Conservation (phyloP, 2,329 filamentous ascomycete species). For the Colletotrichum kahawae region DNA sequence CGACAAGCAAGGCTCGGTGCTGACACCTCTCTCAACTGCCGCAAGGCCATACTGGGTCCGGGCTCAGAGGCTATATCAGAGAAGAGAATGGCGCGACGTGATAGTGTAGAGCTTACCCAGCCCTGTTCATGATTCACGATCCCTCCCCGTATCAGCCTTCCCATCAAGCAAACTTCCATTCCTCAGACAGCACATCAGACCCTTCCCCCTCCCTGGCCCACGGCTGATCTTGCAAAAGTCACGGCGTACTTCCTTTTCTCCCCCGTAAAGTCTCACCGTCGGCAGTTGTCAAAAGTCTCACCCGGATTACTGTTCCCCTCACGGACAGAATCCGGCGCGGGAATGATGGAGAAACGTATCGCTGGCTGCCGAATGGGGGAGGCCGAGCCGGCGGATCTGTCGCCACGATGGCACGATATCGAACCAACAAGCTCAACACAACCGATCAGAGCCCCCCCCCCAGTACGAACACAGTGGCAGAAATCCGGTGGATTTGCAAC, state of each 20-base stretch:
- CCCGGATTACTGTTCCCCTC: neutral
- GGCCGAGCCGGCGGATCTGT: neutral
- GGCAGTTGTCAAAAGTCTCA: neutral
- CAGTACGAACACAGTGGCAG: neutral
- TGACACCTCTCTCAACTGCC: neutral
- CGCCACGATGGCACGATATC: neutral
- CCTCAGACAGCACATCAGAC: neutral
- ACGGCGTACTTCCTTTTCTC: neutral
- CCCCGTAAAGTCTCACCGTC: neutral
- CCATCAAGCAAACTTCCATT: neutral
- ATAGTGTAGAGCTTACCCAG: neutral
- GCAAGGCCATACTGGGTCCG: neutral
- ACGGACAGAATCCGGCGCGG: neutral
- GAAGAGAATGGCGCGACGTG: neutral
- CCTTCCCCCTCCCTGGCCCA: neutral
- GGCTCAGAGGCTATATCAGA: neutral
- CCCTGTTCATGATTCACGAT: neutral
- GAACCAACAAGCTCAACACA: neutral
- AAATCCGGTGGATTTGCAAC: neutral
- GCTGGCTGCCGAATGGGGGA: neutral
- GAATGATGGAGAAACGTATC: neutral
- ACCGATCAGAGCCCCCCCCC: neutral
- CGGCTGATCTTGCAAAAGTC: neutral
- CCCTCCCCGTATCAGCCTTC: neutral
- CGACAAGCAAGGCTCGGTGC: neutral